A percentile compares a stretch with the other conserved stretches of the same genome.
phyloP scores from a whole-genome alignment of 345 rosid genomes.

The Anacardium occidentale region DNA sequence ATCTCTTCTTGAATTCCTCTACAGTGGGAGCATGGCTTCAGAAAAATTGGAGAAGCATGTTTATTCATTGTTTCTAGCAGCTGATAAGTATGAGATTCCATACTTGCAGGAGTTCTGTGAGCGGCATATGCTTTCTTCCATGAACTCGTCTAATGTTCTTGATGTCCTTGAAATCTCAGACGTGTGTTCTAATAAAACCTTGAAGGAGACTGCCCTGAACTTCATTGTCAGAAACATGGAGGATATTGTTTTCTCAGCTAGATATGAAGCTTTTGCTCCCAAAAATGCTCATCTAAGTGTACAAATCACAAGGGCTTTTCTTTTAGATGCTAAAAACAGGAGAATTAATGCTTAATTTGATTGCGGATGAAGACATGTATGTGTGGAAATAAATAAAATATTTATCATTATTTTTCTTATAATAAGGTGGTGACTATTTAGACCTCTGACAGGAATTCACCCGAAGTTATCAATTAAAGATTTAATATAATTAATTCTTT shows the following conservation, averaged over 20 bases:
- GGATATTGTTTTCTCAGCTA: conserved; percentile 51
- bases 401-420: not conserved
- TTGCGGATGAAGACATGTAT: no score
- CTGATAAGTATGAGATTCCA: conserved; percentile 70
- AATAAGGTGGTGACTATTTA: not conserved
- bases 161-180: conserved; percentile 66
- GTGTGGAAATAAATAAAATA: conserved; percentile 6
- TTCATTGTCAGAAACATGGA: conserved; percentile 63
- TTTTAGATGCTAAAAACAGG: conserved; percentile 43
- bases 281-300: conserved; percentile 60
- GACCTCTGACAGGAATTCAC: conserved; percentile 5
- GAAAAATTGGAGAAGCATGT: conserved; percentile 58
- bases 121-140: conserved; percentile 44
- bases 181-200: conserved; percentile 43
- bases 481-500: not conserved
- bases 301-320: conserved; percentile 64
- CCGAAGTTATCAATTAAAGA: not conserved
- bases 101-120: conserved; percentile 64
- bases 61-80: conserved; percentile 53
- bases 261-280: conserved; percentile 55
- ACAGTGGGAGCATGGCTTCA: conserved; percentile 50
- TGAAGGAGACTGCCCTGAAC: conserved; percentile 54
- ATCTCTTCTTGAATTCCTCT: conserved; percentile 74
- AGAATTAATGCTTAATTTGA: conserved; percentile 15
- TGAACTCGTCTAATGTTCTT: conserved; percentile 52